Evolutionary conservation across 768 basidiomycete species (phyloP).

Genomic region (Pleurotus eryngii): DNA sequence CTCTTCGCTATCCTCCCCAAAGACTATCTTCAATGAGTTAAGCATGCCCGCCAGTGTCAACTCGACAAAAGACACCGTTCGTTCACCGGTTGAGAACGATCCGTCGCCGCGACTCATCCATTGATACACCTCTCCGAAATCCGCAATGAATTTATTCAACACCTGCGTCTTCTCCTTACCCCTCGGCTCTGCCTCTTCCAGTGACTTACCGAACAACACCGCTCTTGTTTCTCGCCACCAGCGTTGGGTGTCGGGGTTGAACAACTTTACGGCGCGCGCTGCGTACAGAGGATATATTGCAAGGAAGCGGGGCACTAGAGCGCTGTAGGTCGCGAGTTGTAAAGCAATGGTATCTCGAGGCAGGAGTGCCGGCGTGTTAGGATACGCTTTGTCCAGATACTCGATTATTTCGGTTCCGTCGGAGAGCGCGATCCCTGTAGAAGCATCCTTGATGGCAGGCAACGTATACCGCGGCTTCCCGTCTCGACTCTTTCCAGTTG

Average conservation of each 20-base stretch:
- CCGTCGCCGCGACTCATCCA: background rate
- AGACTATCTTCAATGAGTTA: background rate
- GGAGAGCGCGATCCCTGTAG: constrained; percentile 21
- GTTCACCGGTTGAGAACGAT: background rate
- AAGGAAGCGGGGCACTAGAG: background rate
- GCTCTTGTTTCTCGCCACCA: background rate
- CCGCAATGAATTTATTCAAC: background rate
- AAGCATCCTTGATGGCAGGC: constrained; percentile 24
- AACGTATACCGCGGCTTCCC: constrained; percentile 28
- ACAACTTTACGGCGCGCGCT: background rate
- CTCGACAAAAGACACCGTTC: background rate
- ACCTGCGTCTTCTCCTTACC: background rate
- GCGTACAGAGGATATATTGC: background rate
- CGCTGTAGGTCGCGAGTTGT: background rate
- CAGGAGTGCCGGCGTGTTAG: background rate
- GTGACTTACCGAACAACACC: background rate
- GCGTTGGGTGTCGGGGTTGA: background rate
- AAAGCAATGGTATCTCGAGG: background rate
- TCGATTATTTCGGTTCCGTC: constrained; percentile 33
- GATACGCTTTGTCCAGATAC: constrained; percentile 32
- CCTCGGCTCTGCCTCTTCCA: background rate
- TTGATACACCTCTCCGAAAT: background rate
- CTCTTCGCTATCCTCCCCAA: constrained; percentile 3
- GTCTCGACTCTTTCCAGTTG: constrained; percentile 21
- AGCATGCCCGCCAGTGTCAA: background rate